Evolutionary conservation across 192 early-diverging fungal species (phyloP).

Genomic region (Backusella westeae): DNA sequence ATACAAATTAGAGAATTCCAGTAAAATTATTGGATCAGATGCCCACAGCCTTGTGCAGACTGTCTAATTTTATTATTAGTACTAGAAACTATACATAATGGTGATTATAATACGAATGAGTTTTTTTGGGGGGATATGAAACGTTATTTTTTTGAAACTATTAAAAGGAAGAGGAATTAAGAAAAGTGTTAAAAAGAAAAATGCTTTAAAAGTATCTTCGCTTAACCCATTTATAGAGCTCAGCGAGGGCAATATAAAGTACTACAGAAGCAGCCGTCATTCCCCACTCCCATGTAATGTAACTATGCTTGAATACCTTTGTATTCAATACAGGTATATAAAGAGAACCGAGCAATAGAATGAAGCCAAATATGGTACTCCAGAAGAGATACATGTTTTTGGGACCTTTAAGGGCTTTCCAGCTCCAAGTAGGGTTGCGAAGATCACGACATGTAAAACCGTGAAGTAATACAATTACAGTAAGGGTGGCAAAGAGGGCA

Average conservation of each 20-base stretch:
- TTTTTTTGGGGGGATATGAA: background rate
- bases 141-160: background rate
- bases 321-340: constrained; percentile 71
- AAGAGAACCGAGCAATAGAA: constrained; percentile 53
- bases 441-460: constrained; percentile 74
- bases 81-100: background rate
- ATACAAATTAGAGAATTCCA: no score
- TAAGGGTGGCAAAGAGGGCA: constrained; percentile 69
- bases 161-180: background rate
- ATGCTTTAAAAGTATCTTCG: background rate
- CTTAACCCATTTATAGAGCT: constrained; percentile 58
- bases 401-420: constrained; percentile 38
- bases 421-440: constrained; percentile 58
- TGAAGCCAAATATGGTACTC: constrained; percentile 44
- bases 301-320: constrained; percentile 57
- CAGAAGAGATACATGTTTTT: constrained; percentile 55
- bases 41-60: no score
- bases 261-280: constrained; percentile 56
- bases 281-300: constrained; percentile 76
- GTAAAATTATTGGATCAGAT: no score
- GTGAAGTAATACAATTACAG: constrained; percentile 68
- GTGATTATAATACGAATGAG: background rate
- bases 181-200: background rate
- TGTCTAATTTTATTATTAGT: background rate
- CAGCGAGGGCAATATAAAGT: constrained; percentile 60